These are phyloP conservation scores for Phytophthora pisi DNA, from an alignment of 352 stramenopile genomes.

Conservation along the genomic window DNA sequence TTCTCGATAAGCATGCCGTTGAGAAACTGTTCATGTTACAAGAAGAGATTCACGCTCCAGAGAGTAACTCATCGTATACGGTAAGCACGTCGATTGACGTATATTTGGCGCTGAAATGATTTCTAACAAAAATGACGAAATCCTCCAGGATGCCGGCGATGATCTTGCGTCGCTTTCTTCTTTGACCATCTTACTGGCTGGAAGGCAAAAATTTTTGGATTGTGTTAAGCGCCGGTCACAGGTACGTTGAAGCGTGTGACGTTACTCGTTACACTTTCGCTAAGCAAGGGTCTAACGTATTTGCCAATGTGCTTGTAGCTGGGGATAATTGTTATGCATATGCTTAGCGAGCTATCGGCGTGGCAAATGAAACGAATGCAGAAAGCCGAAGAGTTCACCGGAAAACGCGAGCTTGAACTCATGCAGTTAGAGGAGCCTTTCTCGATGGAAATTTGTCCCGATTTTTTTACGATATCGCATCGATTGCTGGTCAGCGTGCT, in stretches of 20 bases:
- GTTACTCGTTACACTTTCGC: background rate
- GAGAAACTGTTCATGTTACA: conserved; percentile 54
- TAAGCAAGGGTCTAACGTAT: conserved; percentile 12
- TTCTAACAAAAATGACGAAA: background rate
- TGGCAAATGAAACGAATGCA: conserved; percentile 93
- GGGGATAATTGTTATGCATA: conserved; percentile 69
- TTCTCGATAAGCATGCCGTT: conserved; percentile 58
- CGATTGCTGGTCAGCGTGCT: conserved; percentile 63
- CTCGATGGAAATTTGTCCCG: conserved; percentile 78
- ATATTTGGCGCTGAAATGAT: background rate
- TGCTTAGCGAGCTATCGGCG: conserved; percentile 79
- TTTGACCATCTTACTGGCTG: conserved; percentile 28
- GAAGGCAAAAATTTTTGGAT: conserved; percentile 33
- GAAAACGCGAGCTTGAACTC: conserved; percentile 72
- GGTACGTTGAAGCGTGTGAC: conserved; percentile 30
- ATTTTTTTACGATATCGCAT: conserved; percentile 80
- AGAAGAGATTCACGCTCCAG: conserved; percentile 31
- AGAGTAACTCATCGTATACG: conserved; percentile 12
- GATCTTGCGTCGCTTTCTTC: conserved; percentile 2
- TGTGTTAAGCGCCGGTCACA: conserved; percentile 76
- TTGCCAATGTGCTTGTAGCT: conserved; percentile 46
- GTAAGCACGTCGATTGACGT: conserved; percentile 5
- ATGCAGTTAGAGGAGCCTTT: conserved; percentile 84
- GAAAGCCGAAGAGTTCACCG: conserved; percentile 77
- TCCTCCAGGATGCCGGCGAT: background rate